These are phyloP conservation scores for Pseudonitzschia multiseries DNA, from an alignment of 108 stramenopile genomes.

Conservation along the genomic window DNA sequence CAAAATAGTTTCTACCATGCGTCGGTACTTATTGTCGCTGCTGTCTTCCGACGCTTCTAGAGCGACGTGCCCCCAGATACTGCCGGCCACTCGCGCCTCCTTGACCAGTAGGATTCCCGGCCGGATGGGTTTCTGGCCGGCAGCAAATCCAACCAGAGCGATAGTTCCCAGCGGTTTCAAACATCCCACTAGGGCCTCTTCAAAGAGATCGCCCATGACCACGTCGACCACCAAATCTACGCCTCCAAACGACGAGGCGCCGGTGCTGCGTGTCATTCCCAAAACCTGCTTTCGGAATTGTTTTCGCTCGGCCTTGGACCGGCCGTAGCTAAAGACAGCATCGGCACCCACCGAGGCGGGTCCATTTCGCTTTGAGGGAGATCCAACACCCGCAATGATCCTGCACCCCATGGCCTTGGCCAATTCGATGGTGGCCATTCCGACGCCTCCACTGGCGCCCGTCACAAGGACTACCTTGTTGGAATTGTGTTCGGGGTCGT, in stretches of 20 bases:
- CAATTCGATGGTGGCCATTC: constrained; percentile 76
- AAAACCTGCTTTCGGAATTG: constrained; percentile 52
- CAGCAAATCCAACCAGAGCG: constrained; percentile 69
- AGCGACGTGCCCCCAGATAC: constrained; percentile 70
- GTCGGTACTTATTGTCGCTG: constrained; percentile 27
- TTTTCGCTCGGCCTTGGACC: constrained; percentile 40
- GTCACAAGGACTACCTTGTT: constrained; percentile 58
- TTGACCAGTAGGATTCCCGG: constrained; percentile 52
- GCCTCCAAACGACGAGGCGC: too few relatives aligned
- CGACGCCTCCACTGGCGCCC: constrained; percentile 75
- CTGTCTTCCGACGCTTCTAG: constrained; percentile 37
- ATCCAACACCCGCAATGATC: constrained; percentile 71
- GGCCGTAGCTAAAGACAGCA: constrained; percentile 58
- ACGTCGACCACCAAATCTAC: constrained; percentile 70
- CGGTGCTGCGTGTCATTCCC: too few relatives aligned
- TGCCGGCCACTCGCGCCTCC: constrained; percentile 52
- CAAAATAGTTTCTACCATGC: constrained; percentile 60
- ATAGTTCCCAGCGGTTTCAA: constrained; percentile 64
- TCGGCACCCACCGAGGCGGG: constrained; percentile 55
- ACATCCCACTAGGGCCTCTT: constrained; percentile 52
- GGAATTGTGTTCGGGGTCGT: neutral
- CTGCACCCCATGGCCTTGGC: constrained; percentile 70
- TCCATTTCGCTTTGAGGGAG: constrained; percentile 34
- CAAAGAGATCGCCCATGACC: constrained; percentile 67
- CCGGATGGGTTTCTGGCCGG: constrained; percentile 65